phyloP scores from a whole-genome alignment of 169 alveolate species.

The Plasmodium chabaudi region DNA sequence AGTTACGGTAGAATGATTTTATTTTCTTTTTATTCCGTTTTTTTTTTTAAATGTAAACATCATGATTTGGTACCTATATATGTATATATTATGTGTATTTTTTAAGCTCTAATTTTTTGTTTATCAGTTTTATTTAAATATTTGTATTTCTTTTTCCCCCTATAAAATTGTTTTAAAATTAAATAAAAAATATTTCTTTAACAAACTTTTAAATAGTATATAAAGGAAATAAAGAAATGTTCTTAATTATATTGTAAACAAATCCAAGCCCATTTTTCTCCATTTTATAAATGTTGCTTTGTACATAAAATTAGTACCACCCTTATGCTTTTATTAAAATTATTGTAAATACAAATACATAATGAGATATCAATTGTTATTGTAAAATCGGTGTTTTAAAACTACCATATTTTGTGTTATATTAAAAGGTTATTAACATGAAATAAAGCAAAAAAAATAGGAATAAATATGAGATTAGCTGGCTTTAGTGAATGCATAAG shows the following conservation, averaged over 20 bases:
- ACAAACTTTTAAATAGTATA: conserved; percentile 12
- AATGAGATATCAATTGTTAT: no score
- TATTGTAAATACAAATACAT: background rate
- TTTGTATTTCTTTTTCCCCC: conserved; percentile 9
- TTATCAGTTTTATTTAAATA: conserved; percentile 28
- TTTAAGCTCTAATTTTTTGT: conserved; percentile 65
- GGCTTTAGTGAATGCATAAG: no score
- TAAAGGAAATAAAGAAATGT: background rate
- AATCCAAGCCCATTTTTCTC: background rate
- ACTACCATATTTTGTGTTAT: no score
- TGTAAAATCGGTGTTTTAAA: no score
- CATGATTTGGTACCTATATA: conserved; percentile 35
- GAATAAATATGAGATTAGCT: no score
- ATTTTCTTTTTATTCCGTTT: background rate
- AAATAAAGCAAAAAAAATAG: no score
- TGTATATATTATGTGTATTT: background rate
- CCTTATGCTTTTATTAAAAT: background rate
- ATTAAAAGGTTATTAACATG: no score
- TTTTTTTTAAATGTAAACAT: conserved; percentile 38
- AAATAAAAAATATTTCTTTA: conserved; percentile 19
- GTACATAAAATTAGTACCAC: background rate
- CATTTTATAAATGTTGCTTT: background rate
- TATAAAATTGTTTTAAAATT: conserved; percentile 30
- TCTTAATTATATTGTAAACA: background rate
- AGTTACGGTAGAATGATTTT: background rate